Evolutionary conservation across 2,329 filamentous ascomycete species (phyloP).

Genomic region (Ophiocordyceps unilateralis): DNA sequence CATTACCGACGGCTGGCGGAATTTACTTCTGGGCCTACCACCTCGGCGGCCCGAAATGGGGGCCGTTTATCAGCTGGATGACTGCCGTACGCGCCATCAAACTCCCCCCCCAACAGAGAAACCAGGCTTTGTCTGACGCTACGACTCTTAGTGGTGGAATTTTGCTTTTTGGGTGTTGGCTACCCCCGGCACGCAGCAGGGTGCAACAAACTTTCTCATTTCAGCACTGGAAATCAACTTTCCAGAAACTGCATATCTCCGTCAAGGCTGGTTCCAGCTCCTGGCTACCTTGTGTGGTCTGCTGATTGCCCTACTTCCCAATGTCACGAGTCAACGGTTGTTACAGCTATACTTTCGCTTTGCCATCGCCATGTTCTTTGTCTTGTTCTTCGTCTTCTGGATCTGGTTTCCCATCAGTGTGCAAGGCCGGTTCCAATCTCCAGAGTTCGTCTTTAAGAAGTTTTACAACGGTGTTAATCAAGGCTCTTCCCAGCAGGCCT

Average conservation of each 20-base stretch:
- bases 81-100: not conserved
- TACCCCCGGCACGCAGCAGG: conserved; percentile 1
- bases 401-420: not conserved
- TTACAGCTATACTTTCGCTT: conserved; percentile 2
- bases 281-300: not conserved
- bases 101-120: not conserved
- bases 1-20: conserved; percentile 1
- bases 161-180: conserved; percentile 1
- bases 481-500: not conserved
- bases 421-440: not conserved
- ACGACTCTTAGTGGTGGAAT: conserved; percentile 1
- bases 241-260: not conserved
- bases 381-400: conserved; percentile 1
- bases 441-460: not conserved
- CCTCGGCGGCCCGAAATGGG: conserved; percentile 1
- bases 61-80: conserved; percentile 2
- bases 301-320: conserved; percentile 1
- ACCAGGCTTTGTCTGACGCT: not conserved
- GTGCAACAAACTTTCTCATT: conserved; percentile 2
- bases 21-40: conserved; percentile 2
- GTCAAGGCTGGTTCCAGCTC: conserved; percentile 1
- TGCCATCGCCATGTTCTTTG: conserved; percentile 2
- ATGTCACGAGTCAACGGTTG: conserved; percentile 1
- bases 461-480: conserved; percentile 1
- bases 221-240: conserved; percentile 2